These are phyloP conservation scores for Pholiota molesta DNA, from an alignment of 768 basidiomycete genomes.

Conservation along the genomic window DNA sequence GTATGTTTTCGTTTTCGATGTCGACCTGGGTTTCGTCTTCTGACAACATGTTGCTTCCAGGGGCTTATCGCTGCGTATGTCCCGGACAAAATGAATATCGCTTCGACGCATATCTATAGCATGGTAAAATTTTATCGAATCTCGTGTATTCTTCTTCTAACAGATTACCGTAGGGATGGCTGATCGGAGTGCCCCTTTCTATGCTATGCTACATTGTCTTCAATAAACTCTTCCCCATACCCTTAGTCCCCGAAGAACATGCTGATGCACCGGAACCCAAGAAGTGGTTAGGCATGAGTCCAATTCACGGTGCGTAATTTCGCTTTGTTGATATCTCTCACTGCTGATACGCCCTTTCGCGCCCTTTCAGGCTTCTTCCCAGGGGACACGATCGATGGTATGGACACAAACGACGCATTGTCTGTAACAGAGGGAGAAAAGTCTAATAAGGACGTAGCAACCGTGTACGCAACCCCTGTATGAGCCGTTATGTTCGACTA, in stretches of 20 bases:
- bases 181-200: conserved; percentile 13
- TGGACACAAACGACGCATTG: not conserved
- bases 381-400: conserved; percentile 11
- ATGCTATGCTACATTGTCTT: conserved; percentile 11
- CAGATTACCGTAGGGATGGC: conserved; percentile 12
- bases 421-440: not conserved
- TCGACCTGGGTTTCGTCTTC: not conserved
- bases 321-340: too few relatives aligned
- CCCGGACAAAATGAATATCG: conserved; percentile 15
- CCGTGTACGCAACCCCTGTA: not conserved
- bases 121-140: conserved; percentile 3
- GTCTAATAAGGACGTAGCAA: not conserved
- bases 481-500: not conserved
- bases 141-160: not conserved
- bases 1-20: conserved; percentile 5
- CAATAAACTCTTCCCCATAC: conserved; percentile 13
- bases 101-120: conserved; percentile 12
- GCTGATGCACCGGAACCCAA: conserved; percentile 1
- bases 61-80: conserved; percentile 18
- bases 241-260: conserved; percentile 9
- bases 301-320: conserved; percentile 5
- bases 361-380: conserved; percentile 12
- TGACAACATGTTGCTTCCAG: not conserved
- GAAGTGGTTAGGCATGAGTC: conserved; percentile 19
- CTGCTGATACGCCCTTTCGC: not conserved